Evolutionary conservation across 2,329 filamentous ascomycete species (phyloP).

Genomic region (Botrytis tulipae): DNA sequence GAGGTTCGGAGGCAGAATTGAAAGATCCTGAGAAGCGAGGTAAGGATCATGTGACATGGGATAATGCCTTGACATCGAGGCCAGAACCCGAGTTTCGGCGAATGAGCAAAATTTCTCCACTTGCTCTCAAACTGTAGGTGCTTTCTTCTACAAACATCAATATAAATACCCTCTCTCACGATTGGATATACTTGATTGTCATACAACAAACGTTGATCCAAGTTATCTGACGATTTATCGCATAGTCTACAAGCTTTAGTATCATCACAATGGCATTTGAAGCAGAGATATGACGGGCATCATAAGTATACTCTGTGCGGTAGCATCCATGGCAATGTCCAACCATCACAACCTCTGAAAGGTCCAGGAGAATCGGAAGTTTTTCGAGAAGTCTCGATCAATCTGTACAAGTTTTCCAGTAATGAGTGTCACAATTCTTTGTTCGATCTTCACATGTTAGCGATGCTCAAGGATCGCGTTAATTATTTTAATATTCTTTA

Average conservation of each 20-base stretch:
- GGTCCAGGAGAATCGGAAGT: background rate
- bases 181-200: background rate
- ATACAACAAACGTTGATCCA: background rate
- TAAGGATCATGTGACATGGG: conserved; percentile 6
- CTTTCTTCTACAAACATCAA: background rate
- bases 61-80: background rate
- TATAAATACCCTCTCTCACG: background rate
- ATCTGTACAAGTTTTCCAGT: background rate
- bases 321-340: background rate
- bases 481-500: conserved; percentile 4
- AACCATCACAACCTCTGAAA: background rate
- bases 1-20: conserved; percentile 23
- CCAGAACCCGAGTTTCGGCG: conserved; percentile 7
- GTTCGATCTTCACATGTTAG: background rate
- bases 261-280: background rate
- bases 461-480: background rate
- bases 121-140: background rate
- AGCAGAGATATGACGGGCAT: background rate
- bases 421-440: background rate
- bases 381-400: conserved; percentile 5
- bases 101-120: conserved; percentile 3
- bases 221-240: background rate
- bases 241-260: background rate
- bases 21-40: conserved; percentile 25
- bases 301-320: background rate